These are phyloP conservation scores for Fragaria iinumae DNA, from an alignment of 306 rosid species.

Conservation along the genomic window DNA sequence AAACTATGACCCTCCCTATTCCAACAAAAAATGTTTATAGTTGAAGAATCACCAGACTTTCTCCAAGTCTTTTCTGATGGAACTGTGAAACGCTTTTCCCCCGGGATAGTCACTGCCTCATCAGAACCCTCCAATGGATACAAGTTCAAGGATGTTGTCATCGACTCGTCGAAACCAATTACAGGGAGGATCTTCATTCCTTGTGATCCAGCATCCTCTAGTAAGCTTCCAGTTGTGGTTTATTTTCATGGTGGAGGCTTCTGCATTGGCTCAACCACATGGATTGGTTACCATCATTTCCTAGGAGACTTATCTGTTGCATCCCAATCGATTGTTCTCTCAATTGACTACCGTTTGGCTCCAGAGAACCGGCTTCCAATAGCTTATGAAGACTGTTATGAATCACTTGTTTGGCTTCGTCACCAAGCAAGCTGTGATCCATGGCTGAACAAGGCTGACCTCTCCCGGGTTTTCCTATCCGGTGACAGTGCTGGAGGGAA, in stretches of 20 bases:
- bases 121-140: conserved; percentile 32
- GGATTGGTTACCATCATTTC: conserved; percentile 76
- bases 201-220: neutral
- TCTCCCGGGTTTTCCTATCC: conserved; percentile 61
- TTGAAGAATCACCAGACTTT: conserved; percentile 60
- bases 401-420: conserved; percentile 63
- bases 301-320: conserved; percentile 54
- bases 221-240: conserved; percentile 55
- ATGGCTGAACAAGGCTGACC: conserved; percentile 50
- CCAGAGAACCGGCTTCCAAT: conserved; percentile 72
- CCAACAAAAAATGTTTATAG: conserved; percentile 46
- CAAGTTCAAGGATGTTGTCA: conserved; percentile 60
- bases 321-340: conserved; percentile 50
- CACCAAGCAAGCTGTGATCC: conserved; percentile 46
- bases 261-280: conserved; percentile 81
- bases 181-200: conserved; percentile 74
- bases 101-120: conserved; percentile 38
- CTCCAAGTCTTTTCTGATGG: conserved; percentile 67
- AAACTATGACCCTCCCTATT: neutral
- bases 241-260: conserved; percentile 95
- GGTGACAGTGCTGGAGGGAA: conserved; percentile 97
- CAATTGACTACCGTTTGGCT: conserved; percentile 78
- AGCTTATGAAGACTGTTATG: conserved; percentile 69
- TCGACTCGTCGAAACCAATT: conserved; percentile 52
- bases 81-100: conserved; percentile 64